phyloP scores from a whole-genome alignment of 2,329 filamentous ascomycete species.

The Microsporum canis region DNA sequence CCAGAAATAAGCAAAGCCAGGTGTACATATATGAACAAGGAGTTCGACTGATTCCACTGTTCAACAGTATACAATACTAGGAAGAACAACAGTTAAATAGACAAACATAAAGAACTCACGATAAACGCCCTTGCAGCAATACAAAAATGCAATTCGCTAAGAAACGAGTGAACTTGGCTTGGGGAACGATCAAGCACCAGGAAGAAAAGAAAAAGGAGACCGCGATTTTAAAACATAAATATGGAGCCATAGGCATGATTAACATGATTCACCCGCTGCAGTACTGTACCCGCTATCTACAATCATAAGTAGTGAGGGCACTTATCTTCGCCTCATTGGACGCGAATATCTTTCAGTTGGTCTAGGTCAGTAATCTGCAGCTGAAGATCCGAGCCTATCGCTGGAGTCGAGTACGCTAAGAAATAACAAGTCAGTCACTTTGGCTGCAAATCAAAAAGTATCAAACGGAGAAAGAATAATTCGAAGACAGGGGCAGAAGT shows the following conservation, averaged over 20 bases:
- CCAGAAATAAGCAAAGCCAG: background rate
- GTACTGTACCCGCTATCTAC: background rate
- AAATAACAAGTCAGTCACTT: background rate
- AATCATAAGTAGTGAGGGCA: background rate
- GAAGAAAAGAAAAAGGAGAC: background rate
- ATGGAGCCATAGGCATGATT: background rate
- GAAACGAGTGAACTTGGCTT: background rate
- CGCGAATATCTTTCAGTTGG: background rate
- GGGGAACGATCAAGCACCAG: background rate
- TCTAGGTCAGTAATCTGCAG: background rate
- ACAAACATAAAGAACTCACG: background rate
- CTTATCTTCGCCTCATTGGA: background rate
- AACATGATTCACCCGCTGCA: background rate
- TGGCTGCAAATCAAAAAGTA: background rate
- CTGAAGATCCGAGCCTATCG: slow-evolving; percentile 28
- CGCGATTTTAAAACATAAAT: background rate
- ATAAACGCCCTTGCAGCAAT: background rate
- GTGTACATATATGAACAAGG: background rate
- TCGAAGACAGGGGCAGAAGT: background rate
- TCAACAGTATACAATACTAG: background rate
- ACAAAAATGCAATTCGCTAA: background rate
- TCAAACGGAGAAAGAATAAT: background rate
- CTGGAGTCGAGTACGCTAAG: slow-evolving; percentile 35
- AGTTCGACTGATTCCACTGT: background rate
- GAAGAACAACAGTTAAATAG: background rate